Conservation (phyloP, 306 rosid species). For the Inga oerstediana region DNA sequence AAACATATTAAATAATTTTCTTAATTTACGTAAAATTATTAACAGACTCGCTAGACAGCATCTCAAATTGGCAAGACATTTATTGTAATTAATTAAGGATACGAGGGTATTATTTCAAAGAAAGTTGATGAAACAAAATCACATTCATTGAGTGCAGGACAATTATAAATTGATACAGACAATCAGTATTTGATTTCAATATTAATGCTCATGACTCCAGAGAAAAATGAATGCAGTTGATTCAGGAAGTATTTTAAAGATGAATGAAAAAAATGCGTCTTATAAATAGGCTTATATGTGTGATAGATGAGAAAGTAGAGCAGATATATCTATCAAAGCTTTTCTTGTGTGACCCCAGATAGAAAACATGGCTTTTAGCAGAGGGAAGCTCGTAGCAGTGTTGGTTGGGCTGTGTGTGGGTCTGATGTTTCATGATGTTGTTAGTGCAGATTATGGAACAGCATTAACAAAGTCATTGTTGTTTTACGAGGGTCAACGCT, state of each 20-base stretch:
- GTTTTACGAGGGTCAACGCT: slow-evolving; percentile 62
- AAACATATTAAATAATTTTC: no score
- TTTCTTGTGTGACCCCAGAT: neutral
- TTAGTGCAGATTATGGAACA: slow-evolving; percentile 32
- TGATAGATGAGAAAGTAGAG: neutral
- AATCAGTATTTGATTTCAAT: neutral
- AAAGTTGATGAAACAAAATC: neutral
- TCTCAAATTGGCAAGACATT: neutral
- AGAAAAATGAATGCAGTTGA: neutral
- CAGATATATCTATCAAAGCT: neutral
- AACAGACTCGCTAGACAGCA: neutral
- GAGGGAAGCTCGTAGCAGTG: neutral
- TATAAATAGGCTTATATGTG: neutral
- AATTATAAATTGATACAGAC: neutral
- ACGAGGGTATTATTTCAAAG: neutral
- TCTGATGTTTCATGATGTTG: slow-evolving; percentile 20
- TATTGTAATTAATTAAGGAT: neutral
- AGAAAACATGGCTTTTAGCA: neutral
- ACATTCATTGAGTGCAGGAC: neutral
- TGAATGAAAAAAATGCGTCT: neutral
- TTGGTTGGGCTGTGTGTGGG: slow-evolving; percentile 4
- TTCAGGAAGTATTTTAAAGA: neutral
- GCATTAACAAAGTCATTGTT: slow-evolving; percentile 54
- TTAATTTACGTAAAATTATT: no score
- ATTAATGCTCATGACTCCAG: neutral